Base-by-base conservation (phyloP, 1,284 basidiomycete genomes). In the Ganoderma sp. region DNA sequence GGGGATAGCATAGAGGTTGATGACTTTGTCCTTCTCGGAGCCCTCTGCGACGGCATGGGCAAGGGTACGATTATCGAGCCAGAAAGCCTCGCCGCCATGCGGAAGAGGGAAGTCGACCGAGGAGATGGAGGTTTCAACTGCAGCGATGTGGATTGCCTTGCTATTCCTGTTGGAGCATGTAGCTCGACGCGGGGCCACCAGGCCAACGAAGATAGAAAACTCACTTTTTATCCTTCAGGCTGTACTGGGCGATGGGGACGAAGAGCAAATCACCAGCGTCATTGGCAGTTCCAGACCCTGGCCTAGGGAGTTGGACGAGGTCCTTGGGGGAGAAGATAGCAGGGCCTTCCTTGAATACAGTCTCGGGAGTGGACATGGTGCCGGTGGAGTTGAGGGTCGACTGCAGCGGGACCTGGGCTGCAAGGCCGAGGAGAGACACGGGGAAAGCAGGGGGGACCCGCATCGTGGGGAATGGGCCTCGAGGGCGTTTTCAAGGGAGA, bases 61-160 rank as follows among this genome's bases (percentile, higher is more conserved):
- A 68, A 94, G 75, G n/a, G 89, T 91, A 56, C 86, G 84, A 2
- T 84, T 79, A 64, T 88, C 85, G 25, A 94, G 82, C 93, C 93
- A 94, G 80, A 94, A 94, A 1, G 85, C 84, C 60, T 92, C 89
- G 22, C 91, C 92, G 12, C 87, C 89, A 58, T 87, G 85, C 22
- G 85, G 79, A 56, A 92, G 82, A 19, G 86, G 81, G 65, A 90
- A 81, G 71, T 88, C 80, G 42, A 88, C 75, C 0, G 88, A 83
- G 54, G 82, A 75, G 19, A 81, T 81, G 32, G 79, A 78, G 7
- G 84, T 83, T 62, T 86, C 85, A 68, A 91, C 80, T 6, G 89
- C 83, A 8, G 87, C 84, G 61, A 91, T 79, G 76, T 88, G 87
- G 69, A 96, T 82, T 10, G 86, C 87, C 73, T 90, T 91, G 73